A percentile compares a stretch with the other conserved stretches of the same genome.
phyloP scores from a whole-genome alignment of 129 eudicot species.

The Arctium minus region DNA sequence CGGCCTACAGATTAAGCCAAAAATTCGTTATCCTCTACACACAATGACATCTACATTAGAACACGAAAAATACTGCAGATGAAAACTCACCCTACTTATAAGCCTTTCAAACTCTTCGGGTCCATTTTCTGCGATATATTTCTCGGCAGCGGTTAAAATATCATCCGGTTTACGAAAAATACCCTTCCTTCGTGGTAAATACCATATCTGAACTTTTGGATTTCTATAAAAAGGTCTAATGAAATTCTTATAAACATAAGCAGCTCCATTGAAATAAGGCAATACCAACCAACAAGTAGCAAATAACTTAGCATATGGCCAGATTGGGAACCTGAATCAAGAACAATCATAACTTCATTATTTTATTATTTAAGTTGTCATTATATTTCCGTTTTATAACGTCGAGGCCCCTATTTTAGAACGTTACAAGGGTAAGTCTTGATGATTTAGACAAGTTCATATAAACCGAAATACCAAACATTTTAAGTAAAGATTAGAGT shows the following conservation, averaged over 20 bases:
- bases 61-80: not conserved
- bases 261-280: slow-evolving; percentile 87
- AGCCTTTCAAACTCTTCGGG: slow-evolving; percentile 74
- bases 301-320: slow-evolving; percentile 75
- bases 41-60: not conserved
- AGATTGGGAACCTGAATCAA: slow-evolving; percentile 74
- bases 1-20: slow-evolving; percentile 50
- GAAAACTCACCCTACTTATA: slow-evolving; percentile 59
- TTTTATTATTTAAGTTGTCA: not conserved
- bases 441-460: not conserved
- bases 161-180: slow-evolving; percentile 64
- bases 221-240: slow-evolving; percentile 77
- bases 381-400: not conserved
- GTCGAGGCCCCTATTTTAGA: not conserved
- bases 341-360: not conserved
- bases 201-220: slow-evolving; percentile 72
- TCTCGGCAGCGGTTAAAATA: slow-evolving; percentile 75
- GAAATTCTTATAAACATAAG: slow-evolving; percentile 72
- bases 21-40: not conserved
- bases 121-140: slow-evolving; percentile 79
- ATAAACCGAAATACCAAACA: not conserved
- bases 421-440: not conserved
- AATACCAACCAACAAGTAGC: slow-evolving; percentile 84
- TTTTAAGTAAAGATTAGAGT: not conserved
- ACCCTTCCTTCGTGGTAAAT: slow-evolving; percentile 56